Evolutionary conservation across 768 basidiomycete species (phyloP), one percentile per base, ranked within the genome.

Genomic region (Cantharellus anzutake): DNA sequence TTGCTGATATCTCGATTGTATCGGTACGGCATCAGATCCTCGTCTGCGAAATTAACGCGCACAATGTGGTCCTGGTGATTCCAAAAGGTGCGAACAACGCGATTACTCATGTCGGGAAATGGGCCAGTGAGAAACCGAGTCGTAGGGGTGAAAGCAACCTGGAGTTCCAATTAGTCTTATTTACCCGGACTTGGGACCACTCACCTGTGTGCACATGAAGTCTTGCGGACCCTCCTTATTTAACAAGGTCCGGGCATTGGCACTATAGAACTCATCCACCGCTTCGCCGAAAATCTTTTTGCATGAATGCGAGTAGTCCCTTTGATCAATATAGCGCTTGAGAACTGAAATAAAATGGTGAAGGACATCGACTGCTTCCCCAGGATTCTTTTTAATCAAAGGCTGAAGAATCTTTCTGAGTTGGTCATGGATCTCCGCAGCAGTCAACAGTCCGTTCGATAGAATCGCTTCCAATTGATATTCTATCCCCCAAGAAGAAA

Each of bases 391-490:
- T 37, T 55, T 55, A 7, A 55, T 7, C 11, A 55, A 7, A 7
- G 11, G 11, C 14, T 7, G 11, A 1, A 55, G 11, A 11, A 14
- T 55, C 52, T 7, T 7, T 55, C 38, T 37, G 11, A 55, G 35
- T 37, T 11, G 11, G 35, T 55, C 11, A 3, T 69, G 66, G 1
- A 90, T 51, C 41, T 86, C 83, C 4, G 70, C 69, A 0, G 84
- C 80, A 61, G 80, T 78, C 29, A 89, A 72, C 20, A 78, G 68
- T 0, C 78, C 77, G 61, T 83, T 84, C 34, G 73, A 78, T 3
- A 90, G 67, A 5, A 87, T 71, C 0, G 80, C 77, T 67, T 86
- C 86, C 38, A 88, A 70, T 68, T 91, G 88, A 66, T 88, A 91
- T 0, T 81, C 83, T 40, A 86, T 74, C 3, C 72, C 69, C 83